Evolutionary conservation across 257 asterid species (phyloP).

Genomic region (Fraxinus pennsylvanica): DNA sequence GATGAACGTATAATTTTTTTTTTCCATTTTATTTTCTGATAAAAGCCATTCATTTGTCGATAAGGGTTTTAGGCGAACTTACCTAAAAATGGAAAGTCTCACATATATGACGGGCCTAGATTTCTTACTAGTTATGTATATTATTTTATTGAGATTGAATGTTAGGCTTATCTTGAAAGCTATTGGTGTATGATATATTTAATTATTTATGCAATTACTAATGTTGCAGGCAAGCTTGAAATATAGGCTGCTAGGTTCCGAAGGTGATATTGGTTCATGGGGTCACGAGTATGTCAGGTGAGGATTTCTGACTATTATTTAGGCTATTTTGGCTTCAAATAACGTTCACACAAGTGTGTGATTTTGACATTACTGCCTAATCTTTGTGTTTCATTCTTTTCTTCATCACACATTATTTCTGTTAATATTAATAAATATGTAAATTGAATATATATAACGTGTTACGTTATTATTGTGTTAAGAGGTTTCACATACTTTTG

Average conservation of each 20-base stretch:
- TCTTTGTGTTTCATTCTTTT: background rate
- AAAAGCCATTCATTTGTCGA: background rate
- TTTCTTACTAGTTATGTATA: background rate
- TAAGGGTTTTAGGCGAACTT: background rate
- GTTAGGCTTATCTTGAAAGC: conserved; percentile 18
- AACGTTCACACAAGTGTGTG: conserved; percentile 9
- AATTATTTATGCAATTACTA: conserved; percentile 22
- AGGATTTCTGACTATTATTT: conserved; percentile 21
- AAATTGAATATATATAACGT: background rate
- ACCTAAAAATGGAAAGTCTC: background rate
- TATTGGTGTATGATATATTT: background rate
- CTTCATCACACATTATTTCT: background rate
- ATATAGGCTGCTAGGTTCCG: conserved; percentile 86
- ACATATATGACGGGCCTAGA: background rate
- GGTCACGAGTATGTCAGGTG: conserved; percentile 98
- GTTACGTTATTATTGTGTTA: background rate
- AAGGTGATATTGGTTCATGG: conserved; percentile 95
- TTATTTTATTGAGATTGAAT: background rate
- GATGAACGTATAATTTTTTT: background rate
- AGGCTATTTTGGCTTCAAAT: conserved; percentile 5
- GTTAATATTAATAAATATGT: background rate
- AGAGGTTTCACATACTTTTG: conserved; percentile 6
- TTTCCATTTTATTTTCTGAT: background rate
- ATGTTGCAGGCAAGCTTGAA: conserved; percentile 84
- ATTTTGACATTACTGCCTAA: background rate